Base-by-base conservation (phyloP, 371 early-diverging fungal species). In the Rhizopus sp. region DNA sequence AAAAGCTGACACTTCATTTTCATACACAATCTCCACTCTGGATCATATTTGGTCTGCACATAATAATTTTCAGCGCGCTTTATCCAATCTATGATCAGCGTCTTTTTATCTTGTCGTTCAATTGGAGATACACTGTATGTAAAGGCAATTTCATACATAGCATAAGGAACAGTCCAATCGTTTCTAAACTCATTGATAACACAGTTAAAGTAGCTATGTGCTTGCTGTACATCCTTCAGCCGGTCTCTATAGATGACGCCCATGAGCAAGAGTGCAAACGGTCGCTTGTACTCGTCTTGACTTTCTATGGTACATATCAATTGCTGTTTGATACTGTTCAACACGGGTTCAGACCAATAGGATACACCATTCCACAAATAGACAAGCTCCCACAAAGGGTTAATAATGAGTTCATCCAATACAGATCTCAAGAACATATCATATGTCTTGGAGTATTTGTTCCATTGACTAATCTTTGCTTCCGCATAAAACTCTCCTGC, bases 321-420 rank as follows among this genome's bases (percentile, higher is more conserved):
- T 17, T 45, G 15, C 13, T 12, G 33, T 12, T 46, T 33, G 13
- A 56, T 55, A 3, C 44, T 10, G 15, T 9, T 13, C 5, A 49
- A 16, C 9, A 55, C 16, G 13, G 30, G 7, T 8, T 30, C 16
- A 1, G 34, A 17, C 57, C 57, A 57, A 37, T 57, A 59, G 3
- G 53, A 35, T 4, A 59, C 52, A 3, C 73, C 68, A n/a, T 67
- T 64, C 63, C 63, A 66, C 0, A 73, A 55, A 53, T 73, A 73
- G 5, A 69, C 60, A 1, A 73, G 42, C n/a, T 73, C 73, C 73
- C 73, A 73, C 9, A 73, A 12, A 12, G 73, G 73, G 38, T 66
- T 59, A 4, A 57, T 38, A 8, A 57, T 45, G 16, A 35, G 34
- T 35, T 45, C 31, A 23, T 45, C 30, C 16, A 61, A 31, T 10